These are phyloP conservation scores for Cladophialophora bantiana DNA, from an alignment of 2,329 filamentous ascomycete species.

Conservation along the genomic window DNA sequence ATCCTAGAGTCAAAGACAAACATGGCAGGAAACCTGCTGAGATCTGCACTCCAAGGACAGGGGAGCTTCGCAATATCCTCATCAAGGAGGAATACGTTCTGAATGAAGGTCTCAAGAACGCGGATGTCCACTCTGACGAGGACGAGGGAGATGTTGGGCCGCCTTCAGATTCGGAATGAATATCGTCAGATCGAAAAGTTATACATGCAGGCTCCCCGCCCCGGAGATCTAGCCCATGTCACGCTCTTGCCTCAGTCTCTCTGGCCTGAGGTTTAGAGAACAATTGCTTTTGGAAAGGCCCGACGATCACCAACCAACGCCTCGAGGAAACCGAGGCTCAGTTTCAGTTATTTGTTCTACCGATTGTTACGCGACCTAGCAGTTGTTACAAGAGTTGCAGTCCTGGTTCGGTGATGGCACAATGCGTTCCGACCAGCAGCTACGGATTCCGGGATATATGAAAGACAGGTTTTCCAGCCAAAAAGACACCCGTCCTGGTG, in stretches of 20 bases:
- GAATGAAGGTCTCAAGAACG: constrained; percentile 51
- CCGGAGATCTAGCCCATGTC: background rate
- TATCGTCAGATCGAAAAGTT: background rate
- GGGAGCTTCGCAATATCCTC: constrained; percentile 51
- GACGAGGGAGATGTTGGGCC: constrained; percentile 41
- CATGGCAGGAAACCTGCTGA: constrained; percentile 55
- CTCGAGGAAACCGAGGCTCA: background rate
- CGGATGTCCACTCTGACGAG: constrained; percentile 44
- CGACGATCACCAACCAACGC: background rate
- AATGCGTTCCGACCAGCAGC: background rate
- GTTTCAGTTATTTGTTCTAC: background rate
- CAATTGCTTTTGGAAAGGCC: background rate
- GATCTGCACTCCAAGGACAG: constrained; percentile 52
- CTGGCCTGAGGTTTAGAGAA: background rate
- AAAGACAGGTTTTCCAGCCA: background rate
- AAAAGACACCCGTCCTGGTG: background rate
- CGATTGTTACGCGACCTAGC: background rate
- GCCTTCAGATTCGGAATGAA: constrained; percentile 38
- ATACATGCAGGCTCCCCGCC: background rate
- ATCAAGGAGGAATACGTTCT: constrained; percentile 57
- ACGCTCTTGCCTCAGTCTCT: background rate
- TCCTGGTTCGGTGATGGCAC: background rate
- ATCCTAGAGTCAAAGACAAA: constrained; percentile 57
- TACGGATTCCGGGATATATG: background rate
- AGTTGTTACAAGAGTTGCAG: background rate